Conservation (phyloP, 1,139 yeast species). For the Pichia sp. region DNA sequence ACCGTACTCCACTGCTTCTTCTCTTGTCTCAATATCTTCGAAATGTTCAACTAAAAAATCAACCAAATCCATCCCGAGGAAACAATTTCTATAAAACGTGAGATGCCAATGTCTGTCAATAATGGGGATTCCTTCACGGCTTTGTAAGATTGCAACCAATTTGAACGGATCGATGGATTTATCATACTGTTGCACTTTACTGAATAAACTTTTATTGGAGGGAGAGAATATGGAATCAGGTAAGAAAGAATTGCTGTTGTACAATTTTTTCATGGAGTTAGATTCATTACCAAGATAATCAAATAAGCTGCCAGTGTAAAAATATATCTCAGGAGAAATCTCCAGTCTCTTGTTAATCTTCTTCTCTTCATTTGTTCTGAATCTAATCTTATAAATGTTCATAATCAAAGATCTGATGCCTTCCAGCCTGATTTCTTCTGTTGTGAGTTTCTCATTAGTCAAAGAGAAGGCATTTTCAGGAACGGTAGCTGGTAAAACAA, state of each 20-base stretch:
- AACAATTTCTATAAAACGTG: conserved; percentile 71
- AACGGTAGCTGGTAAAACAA: conserved; percentile 69
- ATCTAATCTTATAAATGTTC: conserved; percentile 58
- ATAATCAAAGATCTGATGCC: conserved; percentile 74
- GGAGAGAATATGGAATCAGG: conserved; percentile 4
- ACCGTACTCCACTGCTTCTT: conserved; percentile 79
- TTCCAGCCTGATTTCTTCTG: conserved; percentile 84
- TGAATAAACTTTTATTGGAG: background rate
- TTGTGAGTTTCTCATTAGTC: conserved; percentile 57
- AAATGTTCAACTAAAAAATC: conserved; percentile 79
- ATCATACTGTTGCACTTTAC: conserved; percentile 37
- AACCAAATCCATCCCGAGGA: conserved; percentile 81
- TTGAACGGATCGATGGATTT: conserved; percentile 42
- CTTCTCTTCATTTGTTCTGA: conserved; percentile 43
- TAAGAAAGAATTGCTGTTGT: background rate
- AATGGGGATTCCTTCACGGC: conserved; percentile 54
- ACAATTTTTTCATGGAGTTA: conserved; percentile 8
- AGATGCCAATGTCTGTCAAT: conserved; percentile 91
- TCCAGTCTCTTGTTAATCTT: conserved; percentile 41
- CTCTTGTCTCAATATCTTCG: conserved; percentile 73
- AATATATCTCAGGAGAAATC: conserved; percentile 68
- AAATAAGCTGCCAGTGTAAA: conserved; percentile 83
- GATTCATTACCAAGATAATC: conserved; percentile 48
- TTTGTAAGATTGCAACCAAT: conserved; percentile 65
- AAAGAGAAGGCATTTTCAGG: conserved; percentile 50